Conservation (phyloP, 2,329 filamentous ascomycete genomes). For the Metarhizium sp. region DNA sequence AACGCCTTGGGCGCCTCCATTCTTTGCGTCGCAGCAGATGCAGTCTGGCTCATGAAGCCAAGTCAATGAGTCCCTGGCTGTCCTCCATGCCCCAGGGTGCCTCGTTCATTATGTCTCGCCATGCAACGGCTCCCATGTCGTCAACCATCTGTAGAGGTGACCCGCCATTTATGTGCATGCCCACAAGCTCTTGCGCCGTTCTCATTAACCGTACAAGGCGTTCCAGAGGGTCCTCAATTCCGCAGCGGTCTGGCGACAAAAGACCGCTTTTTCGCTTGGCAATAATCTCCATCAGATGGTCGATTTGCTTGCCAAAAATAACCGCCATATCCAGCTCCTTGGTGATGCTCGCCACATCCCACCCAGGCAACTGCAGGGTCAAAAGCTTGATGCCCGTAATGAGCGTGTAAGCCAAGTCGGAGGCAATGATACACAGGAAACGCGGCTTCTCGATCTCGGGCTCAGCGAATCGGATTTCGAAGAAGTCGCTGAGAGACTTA, state of each 20-base stretch:
- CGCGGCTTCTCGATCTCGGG: slow-evolving; percentile 26
- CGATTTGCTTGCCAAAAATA: slow-evolving; percentile 18
- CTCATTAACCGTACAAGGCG: slow-evolving; percentile 21
- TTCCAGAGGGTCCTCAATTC: slow-evolving; percentile 21
- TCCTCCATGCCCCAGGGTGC: slow-evolving; percentile 6
- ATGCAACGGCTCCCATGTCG: slow-evolving; percentile 11
- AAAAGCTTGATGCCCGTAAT: slow-evolving; percentile 38
- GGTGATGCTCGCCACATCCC: slow-evolving; percentile 30
- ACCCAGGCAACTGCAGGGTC: slow-evolving; percentile 34
- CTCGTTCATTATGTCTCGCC: slow-evolving; percentile 10
- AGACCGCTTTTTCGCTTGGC: slow-evolving; percentile 18
- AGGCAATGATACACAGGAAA: slow-evolving; percentile 33
- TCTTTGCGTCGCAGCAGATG: neutral
- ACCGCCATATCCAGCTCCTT: slow-evolving; percentile 19
- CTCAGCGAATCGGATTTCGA: slow-evolving; percentile 24
- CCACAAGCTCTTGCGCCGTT: slow-evolving; percentile 20
- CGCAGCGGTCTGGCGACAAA: slow-evolving; percentile 8
- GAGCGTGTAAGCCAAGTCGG: slow-evolving; percentile 37
- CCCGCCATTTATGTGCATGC: slow-evolving; percentile 17
- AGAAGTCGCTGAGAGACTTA: slow-evolving; percentile 29
- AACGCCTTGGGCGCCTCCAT: neutral
- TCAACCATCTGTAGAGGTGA: slow-evolving; percentile 14
- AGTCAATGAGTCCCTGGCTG: neutral
- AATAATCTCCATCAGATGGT: slow-evolving; percentile 20
- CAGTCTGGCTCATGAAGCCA: neutral